Evolutionary conservation across 306 rosid genomes (phyloP), one percentile per base, ranked within the genome.

Genomic region (Sechiopsis laciniata): DNA sequence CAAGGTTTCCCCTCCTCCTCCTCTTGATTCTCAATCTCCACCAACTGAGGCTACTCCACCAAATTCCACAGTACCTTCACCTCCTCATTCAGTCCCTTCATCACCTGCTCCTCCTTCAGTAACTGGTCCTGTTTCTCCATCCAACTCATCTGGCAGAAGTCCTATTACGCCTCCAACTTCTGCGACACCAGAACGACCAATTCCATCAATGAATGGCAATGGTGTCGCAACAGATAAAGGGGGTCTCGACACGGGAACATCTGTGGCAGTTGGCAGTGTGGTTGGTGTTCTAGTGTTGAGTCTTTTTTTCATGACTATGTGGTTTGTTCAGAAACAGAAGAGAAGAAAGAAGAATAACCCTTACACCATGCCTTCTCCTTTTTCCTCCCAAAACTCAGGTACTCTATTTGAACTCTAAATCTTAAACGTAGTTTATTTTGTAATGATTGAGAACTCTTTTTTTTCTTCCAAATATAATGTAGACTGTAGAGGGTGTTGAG

Each of bases 351-450:
- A 81, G 7, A 74, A 77, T 82, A 59, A 56, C 78, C 84, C 82
- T 59, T 89, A 86, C 80, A 75, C 63, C 48, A 50, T 68, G 68
- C 79, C 96, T 51, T 95, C 99, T 62, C 99, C 99, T 50, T 85
- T 79, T 73, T 89, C 97, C n/a, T 94, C 97, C 66, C 97, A 91
- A 62, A 89, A 87, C 84, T 95, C 99, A 88, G 99, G 99, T 95
- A 85, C 79, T 71, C 21, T 50, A 48, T 69, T 48, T 21, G 73
- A 68, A 48, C 55, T 6, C 57, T 22, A 53, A 22, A 70, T 21
- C 50, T 6, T 32, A 42, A 8, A 42, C 9, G 12, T 42, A 42
- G 1, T 42, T 42, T 42, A 42, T 42, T 42, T 42, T 42, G 2
- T 42, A 42, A 42, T 37, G 48, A 42, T 42, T 8, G 48, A 9